Evolutionary conservation across 1,284 basidiomycete genomes (phyloP), one percentile per base, ranked within the genome.

Genomic region (Pterulicium gracile): DNA sequence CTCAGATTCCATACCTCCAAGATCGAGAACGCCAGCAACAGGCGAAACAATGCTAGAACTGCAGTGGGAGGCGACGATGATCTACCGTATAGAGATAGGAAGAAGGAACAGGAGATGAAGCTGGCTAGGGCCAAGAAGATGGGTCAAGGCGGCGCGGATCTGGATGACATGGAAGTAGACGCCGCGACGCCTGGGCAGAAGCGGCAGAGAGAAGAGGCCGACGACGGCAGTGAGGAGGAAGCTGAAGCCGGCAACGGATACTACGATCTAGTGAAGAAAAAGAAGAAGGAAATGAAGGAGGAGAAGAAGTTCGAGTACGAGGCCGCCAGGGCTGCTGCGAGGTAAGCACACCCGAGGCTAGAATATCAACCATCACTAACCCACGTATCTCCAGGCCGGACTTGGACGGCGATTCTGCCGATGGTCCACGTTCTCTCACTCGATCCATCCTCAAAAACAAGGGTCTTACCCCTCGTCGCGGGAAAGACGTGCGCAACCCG

Each of bases 361-460:
- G 3, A 34, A 34, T 34, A 34, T 21, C 15, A 18, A 13, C n/a
- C n/a, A n/a, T 23, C 15, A 23, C 50, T 53, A 14, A 52, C 24
- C 3, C 34, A 24, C 13, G 44, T 46, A 24, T 40, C 27, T 17
- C 5, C 55, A 80, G 82, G 41, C 65, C 77, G 41, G 66, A 72
- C 41, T 60, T 70, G 47, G 73, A 72, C 27, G 70, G 73, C 40
- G 70, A 76, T 34, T 68, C 67, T 24, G 55, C 65, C 19, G 67
- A 71, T 42, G 89, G 89, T 3, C 94, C 92, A 39, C 84, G 94
- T 24, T 79, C 81, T 2, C 77, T 94, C 51, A 91, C 90, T 2
- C 81, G 90, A 13, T 82, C 89, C 4, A 97, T 97, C 56, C 73
- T 95, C 56, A 81, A 85, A 60, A 97, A 97, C 74, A 87, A 83